Evolutionary conservation across 179 eudicot genomes (phyloP), one percentile per base, ranked within the genome.

Genomic region (Silene noctiflora): DNA sequence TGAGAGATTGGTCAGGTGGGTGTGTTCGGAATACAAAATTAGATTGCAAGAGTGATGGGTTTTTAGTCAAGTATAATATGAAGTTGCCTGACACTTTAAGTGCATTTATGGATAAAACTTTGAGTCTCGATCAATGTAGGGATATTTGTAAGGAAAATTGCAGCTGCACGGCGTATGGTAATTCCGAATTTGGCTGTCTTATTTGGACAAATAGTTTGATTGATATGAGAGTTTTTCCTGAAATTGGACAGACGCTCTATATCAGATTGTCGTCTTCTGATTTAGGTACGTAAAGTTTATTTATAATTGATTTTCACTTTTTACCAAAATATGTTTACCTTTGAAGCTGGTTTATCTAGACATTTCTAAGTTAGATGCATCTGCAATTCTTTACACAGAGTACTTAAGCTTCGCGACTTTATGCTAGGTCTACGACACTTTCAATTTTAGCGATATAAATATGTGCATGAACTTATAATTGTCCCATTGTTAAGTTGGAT

Each of bases 241-340:
- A 86, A 24, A 91, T 90, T 1, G 97, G 97, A 4, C 92, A 91
- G 59, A 86, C 85, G 67, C 78, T 92, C 10, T 89, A 82, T 51
- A 67, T 89, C 4, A 79, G 89, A 31, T 73, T 88, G 0, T 73
- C 95, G 1, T 84, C 87, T 60, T 79, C 89, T 20, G 90, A 85
- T 80, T 68, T 75, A 67, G 90, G 64, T 60, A 6, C n/a, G 97
- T 90, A 88, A 60, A 60, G 20, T 39, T 39, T 1, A 39, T 16
- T 8, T 42, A 27, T 31, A 44, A 2, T 19, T 4, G 0, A 14
- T 55, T 55, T 55, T 13, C 60, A 55, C 1, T 16, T 55, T 3
- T 55, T 55, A 55, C 46, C 11, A 39, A 7, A 7, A 39, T 1
- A 39, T 39, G 11, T 39, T 39, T 8, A 39, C 8, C 46, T 39